Evolutionary conservation across 2,329 filamentous ascomycete species (phyloP), one percentile per base, ranked within the genome.

Genomic region (Pseudogymnoascus sp.): DNA sequence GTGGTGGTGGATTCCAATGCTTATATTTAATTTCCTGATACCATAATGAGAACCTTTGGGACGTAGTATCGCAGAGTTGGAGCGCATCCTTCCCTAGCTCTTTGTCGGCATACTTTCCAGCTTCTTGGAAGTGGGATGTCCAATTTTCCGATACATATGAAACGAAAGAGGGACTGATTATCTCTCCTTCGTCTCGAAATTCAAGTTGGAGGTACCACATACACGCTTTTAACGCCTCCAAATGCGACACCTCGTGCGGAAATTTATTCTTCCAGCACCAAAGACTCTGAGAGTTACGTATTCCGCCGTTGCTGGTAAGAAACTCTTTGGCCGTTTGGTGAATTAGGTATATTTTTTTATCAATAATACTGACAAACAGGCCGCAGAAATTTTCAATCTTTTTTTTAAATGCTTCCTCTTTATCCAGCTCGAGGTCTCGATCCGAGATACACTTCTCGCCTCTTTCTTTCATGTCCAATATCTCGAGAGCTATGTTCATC

Each of bases 291-390:
- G 35, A 37, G 13, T 37, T 37, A 7, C n/a, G 35, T 3, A 37
- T 37, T 1, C 35, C 13, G 35, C 15, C n/a, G 15, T 37, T 37
- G 35, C 35, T 37, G 15, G 35, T 37, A 15, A 76, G 65, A 64
- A 72, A 76, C 6, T 76, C 74, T 67, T 75, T 76, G 3, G 69
- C 70, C 13, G 74, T 74, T 59, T 75, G 71, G 65, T 77, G 75
- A 21, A 77, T 69, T 10, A 77, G 67, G 35, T 72, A 73, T n/a
- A 76, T 72, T 59, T 56, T 64, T 19, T n/a, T 4, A 60, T 64
- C 33, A 17, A 63, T 50, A 61, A 67, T 38, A 40, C 15, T 61
- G 1, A 67, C 59, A 37, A 67, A 65, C 4, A 66, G 64, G 6
- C 65, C 64, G 56, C 65, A 67, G 19, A 64, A 29, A 42, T 7